Evolutionary conservation across 768 basidiomycete genomes (phyloP).

Genomic region (Cystobasidium onofrii): DNA sequence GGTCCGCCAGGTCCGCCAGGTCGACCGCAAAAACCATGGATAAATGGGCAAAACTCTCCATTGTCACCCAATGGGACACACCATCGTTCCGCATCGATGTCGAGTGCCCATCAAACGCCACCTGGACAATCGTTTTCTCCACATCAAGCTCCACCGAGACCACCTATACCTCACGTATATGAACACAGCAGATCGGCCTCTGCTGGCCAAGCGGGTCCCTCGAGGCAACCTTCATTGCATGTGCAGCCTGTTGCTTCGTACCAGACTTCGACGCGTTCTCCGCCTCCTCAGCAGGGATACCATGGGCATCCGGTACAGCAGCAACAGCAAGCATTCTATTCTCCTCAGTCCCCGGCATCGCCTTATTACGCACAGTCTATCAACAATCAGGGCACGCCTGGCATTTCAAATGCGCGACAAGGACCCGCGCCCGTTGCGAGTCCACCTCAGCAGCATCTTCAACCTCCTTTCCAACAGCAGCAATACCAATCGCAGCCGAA

Average conservation of each 20-base stretch:
- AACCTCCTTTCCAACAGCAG: slow-evolving; percentile 34
- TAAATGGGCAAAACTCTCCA: neutral
- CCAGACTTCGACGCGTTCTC: neutral
- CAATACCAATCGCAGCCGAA: slow-evolving; percentile 36
- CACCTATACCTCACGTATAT: neutral
- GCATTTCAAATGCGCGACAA: neutral
- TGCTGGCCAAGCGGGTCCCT: neutral
- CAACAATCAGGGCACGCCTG: slow-evolving; percentile 42
- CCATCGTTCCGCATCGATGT: neutral
- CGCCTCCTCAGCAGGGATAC: neutral
- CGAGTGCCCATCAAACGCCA: neutral
- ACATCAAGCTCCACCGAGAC: neutral
- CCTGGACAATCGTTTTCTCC: neutral
- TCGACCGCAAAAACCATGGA: neutral
- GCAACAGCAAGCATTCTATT: slow-evolving; percentile 9
- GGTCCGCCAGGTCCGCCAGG: slow-evolving; percentile 4
- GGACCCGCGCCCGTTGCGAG: slow-evolving; percentile 35
- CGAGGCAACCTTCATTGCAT: neutral
- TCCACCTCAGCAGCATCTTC: slow-evolving; percentile 39
- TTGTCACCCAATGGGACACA: neutral
- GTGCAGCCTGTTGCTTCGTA: neutral
- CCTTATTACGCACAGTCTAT: slow-evolving; percentile 32
- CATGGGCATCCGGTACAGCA: neutral
- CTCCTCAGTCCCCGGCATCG: slow-evolving; percentile 31
- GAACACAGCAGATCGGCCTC: neutral